phyloP scores from a whole-genome alignment of 495 filamentous ascomycete genomes.

The Neurospora sp. region DNA sequence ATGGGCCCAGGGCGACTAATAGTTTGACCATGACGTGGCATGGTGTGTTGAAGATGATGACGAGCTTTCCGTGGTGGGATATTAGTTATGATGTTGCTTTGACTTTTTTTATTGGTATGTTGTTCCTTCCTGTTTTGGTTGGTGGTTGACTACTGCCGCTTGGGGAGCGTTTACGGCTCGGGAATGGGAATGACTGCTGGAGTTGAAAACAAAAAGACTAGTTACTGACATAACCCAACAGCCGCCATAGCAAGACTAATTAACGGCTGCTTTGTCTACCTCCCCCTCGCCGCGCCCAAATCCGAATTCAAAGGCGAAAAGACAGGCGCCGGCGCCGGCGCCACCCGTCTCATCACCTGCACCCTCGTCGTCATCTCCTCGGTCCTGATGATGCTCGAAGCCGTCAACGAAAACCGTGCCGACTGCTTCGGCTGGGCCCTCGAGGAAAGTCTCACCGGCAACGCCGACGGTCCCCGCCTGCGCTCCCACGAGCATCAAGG shows the following conservation, averaged over 20 bases:
- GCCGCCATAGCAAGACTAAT: conserved; percentile 53
- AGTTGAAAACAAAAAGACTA: background rate
- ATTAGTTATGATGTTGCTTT: conserved; percentile 56
- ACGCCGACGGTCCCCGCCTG: conserved; percentile 19
- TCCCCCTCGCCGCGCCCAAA: conserved; percentile 45
- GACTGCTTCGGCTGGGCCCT: conserved; percentile 68
- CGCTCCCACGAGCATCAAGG: conserved; percentile 16
- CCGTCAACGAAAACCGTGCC: conserved; percentile 53
- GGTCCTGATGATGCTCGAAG: conserved; percentile 56
- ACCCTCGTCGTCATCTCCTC: conserved; percentile 60
- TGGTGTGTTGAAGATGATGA: conserved; percentile 47
- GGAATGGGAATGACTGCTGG: background rate
- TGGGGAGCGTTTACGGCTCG: background rate
- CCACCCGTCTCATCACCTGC: conserved; percentile 59
- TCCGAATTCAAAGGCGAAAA: conserved; percentile 47
- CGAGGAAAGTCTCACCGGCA: conserved; percentile 31
- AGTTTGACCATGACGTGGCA: conserved; percentile 25
- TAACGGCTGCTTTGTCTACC: conserved; percentile 58
- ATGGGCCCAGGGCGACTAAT: conserved; percentile 35
- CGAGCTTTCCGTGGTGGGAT: conserved; percentile 54
- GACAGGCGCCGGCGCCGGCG: conserved; percentile 41
- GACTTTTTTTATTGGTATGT: conserved; percentile 48
- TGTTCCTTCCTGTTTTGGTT: background rate
- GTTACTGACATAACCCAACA: background rate
- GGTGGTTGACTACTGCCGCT: background rate